phyloP scores from a whole-genome alignment of 306 rosid genomes.

The Potentilla sterilis region DNA sequence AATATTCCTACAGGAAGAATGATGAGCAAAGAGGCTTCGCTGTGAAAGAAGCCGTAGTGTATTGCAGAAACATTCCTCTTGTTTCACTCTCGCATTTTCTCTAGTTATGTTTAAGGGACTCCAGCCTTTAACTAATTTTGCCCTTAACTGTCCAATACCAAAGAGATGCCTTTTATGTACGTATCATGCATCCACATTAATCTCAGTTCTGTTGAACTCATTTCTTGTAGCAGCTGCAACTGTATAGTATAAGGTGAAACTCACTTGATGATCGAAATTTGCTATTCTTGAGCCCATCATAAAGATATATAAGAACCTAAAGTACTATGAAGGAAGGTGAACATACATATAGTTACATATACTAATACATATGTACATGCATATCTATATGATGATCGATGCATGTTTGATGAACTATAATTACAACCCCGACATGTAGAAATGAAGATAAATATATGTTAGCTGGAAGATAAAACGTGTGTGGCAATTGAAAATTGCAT shows the following conservation, averaged over 20 bases:
- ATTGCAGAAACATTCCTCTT: constrained; percentile 1
- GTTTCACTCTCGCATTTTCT: background rate
- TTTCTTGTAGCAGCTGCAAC: background rate
- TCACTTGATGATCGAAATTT: background rate
- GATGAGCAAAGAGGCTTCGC: background rate
- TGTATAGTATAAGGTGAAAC: background rate
- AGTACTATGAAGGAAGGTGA: no score
- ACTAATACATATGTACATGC: no score
- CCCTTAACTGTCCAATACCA: background rate
- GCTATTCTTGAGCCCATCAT: no score
- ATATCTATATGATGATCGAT: no score
- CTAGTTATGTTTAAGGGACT: background rate
- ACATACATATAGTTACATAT: no score
- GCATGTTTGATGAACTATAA: background rate
- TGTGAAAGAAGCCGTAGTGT: background rate
- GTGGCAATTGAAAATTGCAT: constrained; percentile 26
- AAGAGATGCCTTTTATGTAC: background rate
- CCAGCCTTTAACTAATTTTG: background rate
- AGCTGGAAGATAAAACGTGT: constrained; percentile 13
- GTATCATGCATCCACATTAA: background rate
- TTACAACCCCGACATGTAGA: background rate
- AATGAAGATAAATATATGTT: background rate
- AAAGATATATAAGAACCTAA: no score
- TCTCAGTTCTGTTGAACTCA: background rate
- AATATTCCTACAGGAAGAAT: constrained; percentile 24